Evolutionary conservation across 768 basidiomycete species (phyloP), one percentile per base, ranked within the genome.

Genomic region (Boletus sp.): DNA sequence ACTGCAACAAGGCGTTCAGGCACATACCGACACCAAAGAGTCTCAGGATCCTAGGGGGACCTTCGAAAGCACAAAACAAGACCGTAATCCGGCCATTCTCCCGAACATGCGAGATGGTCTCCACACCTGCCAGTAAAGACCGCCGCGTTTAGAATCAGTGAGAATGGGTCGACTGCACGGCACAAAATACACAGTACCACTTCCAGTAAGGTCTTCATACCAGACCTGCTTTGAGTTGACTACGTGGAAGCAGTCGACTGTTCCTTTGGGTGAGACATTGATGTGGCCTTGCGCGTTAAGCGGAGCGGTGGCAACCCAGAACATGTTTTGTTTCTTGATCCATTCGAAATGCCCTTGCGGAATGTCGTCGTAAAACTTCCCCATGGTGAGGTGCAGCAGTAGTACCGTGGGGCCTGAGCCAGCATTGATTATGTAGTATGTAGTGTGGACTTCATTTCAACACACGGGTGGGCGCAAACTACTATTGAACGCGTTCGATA

Each of bases 161-260:
- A 24, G 24, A 24, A 44, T 2, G 44, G 17, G 7, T 14, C 14
- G 5, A 12, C 7, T 14, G 28, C 24, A 5, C 8, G 40, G 15
- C 11, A 24, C 4, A 18, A 4, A 52, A 15, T 29, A 45, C 20
- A 17, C 69, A 73, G 40, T 60, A 84, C 87, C 87, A 58, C 84
- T 84, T 7, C 88, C 88, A 7, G 81, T 79, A 33, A 88, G 73
- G 66, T 90, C 87, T 60, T 89, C 84, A 63, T 90, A 90, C 86
- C 86, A 90, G 7, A 86, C 85, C 52, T 71, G 75, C 49, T 74
- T 79, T 8, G 78, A 69, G 57, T 83, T 74, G 20, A 80, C 76
- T 47, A 89, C 67, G 59, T 84, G 85, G 66, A 90, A 87, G 8
- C 81, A 82, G 32, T 83, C 82, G 53, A 78, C 74, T n/a, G 83